Percentiles rank a stretch among this genome's conserved stretches.
Conservation (phyloP, 1,284 basidiomycete species). For the Cryptococcus sp. region DNA sequence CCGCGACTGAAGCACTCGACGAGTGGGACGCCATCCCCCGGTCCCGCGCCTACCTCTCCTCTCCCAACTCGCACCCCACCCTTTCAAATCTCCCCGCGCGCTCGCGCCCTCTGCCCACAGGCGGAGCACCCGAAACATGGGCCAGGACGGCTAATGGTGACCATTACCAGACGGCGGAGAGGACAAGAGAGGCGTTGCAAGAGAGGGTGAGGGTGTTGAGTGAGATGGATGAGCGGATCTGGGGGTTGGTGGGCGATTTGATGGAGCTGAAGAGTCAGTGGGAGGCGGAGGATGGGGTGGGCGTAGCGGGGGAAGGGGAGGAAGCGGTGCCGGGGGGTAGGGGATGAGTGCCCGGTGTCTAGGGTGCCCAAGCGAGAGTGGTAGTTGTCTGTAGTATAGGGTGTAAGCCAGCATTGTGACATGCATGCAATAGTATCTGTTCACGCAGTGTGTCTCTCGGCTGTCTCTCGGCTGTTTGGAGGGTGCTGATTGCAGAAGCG, state of each 20-base stretch:
- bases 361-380: too few relatives aligned
- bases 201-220: slow-evolving; percentile 73
- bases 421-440: too few relatives aligned
- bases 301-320: neutral
- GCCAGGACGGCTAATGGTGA: neutral
- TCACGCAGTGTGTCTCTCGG: too few relatives aligned
- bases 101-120: too few relatives aligned
- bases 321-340: neutral
- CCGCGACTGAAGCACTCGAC: slow-evolving; percentile 1
- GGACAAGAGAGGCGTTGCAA: slow-evolving; percentile 65
- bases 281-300: slow-evolving; percentile 28
- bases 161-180: neutral
- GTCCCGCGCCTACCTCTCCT: neutral
- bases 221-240: slow-evolving; percentile 65
- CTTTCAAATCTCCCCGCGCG: neutral
- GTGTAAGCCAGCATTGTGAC: too few relatives aligned
- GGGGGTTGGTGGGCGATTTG: slow-evolving; percentile 70
- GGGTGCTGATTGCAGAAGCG: too few relatives aligned
- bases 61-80: neutral
- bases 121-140: neutral
- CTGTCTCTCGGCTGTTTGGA: too few relatives aligned
- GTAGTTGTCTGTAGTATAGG: too few relatives aligned
- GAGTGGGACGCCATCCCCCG: slow-evolving; percentile 5
- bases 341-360: too few relatives aligned
- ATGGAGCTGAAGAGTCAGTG: slow-evolving; percentile 64